These are phyloP conservation scores for Dinochytrium kinnereticum DNA, from an alignment of 371 early-diverging fungal genomes.

Conservation along the genomic window DNA sequence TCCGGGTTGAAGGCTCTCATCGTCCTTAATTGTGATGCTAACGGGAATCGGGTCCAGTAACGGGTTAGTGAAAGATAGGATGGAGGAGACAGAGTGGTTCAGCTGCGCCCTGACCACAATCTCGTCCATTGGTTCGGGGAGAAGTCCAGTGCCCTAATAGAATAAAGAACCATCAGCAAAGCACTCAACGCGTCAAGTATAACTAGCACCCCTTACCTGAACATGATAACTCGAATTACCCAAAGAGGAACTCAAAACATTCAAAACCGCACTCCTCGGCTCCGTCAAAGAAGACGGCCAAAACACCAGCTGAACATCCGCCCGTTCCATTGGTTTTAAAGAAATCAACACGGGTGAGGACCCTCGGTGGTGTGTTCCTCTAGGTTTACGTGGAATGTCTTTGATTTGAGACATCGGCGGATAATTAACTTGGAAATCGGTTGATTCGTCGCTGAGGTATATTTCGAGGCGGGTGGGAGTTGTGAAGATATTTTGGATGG, in stretches of 20 bases:
- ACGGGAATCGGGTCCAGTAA: slow-evolving; percentile 47
- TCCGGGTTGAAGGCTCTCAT: not conserved
- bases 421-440: slow-evolving; percentile 40
- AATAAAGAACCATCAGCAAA: too few relatives aligned
- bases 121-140: slow-evolving; percentile 42
- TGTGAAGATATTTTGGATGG: slow-evolving; percentile 41
- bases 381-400: not conserved
- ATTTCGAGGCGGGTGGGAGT: slow-evolving; percentile 25
- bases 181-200: slow-evolving; percentile 9
- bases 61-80: slow-evolving; percentile 46
- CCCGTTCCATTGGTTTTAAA: slow-evolving; percentile 34
- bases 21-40: slow-evolving; percentile 35
- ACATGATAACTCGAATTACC: slow-evolving; percentile 36
- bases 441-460: slow-evolving; percentile 30
- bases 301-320: slow-evolving; percentile 45
- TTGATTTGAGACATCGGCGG: slow-evolving; percentile 17
- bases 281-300: slow-evolving; percentile 54
- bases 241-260: slow-evolving; percentile 25
- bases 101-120: slow-evolving; percentile 30
- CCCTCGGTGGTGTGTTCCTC: not conserved
- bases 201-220: slow-evolving; percentile 28
- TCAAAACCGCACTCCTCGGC: slow-evolving; percentile 7
- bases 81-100: slow-evolving; percentile 33
- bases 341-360: slow-evolving; percentile 6
- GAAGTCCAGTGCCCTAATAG: slow-evolving; percentile 41